phyloP scores from a whole-genome alignment of 345 rosid genomes.

The Gossypium sturtianum region DNA sequence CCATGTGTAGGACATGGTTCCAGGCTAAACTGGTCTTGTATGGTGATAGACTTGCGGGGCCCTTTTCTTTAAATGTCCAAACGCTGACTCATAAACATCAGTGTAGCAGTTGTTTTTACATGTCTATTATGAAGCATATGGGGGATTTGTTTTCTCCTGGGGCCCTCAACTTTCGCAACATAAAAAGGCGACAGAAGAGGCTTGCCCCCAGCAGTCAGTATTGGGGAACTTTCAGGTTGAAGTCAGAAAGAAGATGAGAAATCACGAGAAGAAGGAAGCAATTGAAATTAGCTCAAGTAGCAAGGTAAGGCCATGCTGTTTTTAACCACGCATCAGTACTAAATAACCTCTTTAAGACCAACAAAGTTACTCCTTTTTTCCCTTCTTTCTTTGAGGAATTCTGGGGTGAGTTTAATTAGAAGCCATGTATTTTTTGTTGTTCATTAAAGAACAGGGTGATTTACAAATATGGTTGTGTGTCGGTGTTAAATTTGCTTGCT shows the following conservation, averaged over 20 bases:
- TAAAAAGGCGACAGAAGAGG: not conserved
- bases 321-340: not conserved
- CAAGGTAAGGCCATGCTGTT: conserved; percentile 22
- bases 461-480: no score
- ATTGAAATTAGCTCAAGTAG: conserved; percentile 28
- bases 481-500: not conserved
- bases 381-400: not conserved
- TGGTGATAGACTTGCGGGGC: not conserved
- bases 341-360: no score
- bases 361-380: not conserved
- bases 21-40: not conserved
- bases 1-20: no score
- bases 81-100: not conserved
- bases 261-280: conserved; percentile 7
- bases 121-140: no score
- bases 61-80: not conserved
- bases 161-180: no score
- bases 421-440: no score
- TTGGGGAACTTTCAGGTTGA: not conserved
- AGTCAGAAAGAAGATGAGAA: conserved; percentile 1
- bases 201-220: not conserved
- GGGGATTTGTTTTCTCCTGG: no score
- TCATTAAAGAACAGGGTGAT: no score
- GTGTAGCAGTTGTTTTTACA: no score
- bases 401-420: no score